Conservation (phyloP, 768 basidiomycete species). For the Leccinum rimulosum region DNA sequence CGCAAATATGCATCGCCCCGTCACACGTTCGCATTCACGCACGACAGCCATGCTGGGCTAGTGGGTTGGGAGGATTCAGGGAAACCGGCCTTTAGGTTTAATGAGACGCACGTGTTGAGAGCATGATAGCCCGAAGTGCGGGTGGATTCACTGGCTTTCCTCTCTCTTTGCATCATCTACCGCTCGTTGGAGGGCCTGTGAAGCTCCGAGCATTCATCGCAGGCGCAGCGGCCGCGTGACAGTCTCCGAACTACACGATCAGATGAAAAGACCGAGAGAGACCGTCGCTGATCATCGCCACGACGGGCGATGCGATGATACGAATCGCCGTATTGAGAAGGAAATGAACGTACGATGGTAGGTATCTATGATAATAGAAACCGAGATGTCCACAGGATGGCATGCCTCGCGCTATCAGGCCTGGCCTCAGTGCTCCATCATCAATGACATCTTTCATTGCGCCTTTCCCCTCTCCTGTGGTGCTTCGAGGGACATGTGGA, state of each 20-base stretch:
- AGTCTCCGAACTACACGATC: not conserved
- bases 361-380: not conserved
- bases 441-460: not conserved
- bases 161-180: not conserved
- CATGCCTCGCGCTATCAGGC: slow-evolving; percentile 7
- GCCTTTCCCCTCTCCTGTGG: not conserved
- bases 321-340: slow-evolving; percentile 6
- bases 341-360: not conserved
- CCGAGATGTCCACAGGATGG: not conserved
- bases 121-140: not conserved
- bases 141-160: not conserved
- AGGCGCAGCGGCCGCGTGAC: not conserved
- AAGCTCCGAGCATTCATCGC: not conserved
- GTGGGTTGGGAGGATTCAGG: not conserved
- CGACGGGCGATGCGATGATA: not conserved
- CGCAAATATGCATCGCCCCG: not conserved
- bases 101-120: slow-evolving; percentile 4
- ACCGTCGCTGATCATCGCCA: not conserved
- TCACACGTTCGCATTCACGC: not conserved
- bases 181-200: not conserved
- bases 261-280: not conserved
- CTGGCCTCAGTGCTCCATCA: not conserved
- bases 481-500: not conserved
- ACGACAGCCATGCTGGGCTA: not conserved
- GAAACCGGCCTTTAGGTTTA: slow-evolving; percentile 10